Evolutionary conservation across 768 basidiomycete genomes (phyloP), one percentile per base, ranked within the genome.

Genomic region (Chalciporus pseudorubinellus): DNA sequence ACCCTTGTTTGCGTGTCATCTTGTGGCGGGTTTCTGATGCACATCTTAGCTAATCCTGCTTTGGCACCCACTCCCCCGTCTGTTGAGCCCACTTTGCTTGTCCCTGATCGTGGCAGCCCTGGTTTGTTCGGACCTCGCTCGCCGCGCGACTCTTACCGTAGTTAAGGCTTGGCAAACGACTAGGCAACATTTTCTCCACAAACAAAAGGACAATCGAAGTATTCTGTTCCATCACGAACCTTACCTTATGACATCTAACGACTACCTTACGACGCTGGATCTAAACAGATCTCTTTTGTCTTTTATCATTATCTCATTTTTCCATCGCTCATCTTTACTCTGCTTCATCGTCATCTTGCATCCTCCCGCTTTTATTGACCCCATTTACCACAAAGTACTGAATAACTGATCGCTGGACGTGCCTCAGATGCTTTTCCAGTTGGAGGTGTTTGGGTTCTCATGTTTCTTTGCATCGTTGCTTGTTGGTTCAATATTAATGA

Each of bases 51-150:
- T 39, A 76, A 88, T 69, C 82, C 82, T 7, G 62, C 58, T 33
- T 63, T 75, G 38, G 74, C 67, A 19, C 84, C 85, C 3, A 84
- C 85, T 5, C 80, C 86, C n/a, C 77, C 82, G 5, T 78, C 81
- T 3, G 68, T 77, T 46, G 78, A 81, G 50, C 76, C 86, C 18
- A 81, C 78, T 16, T 69, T 87, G 11, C 71, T 84, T 31, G 81
- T 86, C 20, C 84, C 86, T 24, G 78, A 77, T 11, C 72, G 70
- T 43, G 69, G 71, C 34, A 83, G 78, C 50, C 84, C 82, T 39
- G 88, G 89, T 26, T 68, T 92, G 53, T 92, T 92, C 62, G 90
- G 90, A 28, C 88, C 89, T 38, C 76, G 85, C 36, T 82, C 86
- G n/a, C 85, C 83, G 11, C 72, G 76, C 46, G 69, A 69, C 45